Evolutionary conservation across 768 basidiomycete genomes (phyloP), one percentile per base, ranked within the genome.

Genomic region (Serendipita sp.): DNA sequence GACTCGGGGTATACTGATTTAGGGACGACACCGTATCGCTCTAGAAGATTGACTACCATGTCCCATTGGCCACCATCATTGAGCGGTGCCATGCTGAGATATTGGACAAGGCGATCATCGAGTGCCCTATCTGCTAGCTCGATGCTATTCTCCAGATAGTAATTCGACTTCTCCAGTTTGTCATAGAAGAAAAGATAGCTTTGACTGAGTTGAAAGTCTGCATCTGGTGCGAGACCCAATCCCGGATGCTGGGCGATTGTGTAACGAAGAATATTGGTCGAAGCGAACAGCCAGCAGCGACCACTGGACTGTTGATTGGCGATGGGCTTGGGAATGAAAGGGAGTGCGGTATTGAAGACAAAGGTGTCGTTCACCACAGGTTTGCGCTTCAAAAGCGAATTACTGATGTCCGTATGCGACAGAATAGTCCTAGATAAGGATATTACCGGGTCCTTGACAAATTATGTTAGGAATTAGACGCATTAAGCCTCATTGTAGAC

Each of bases 31-130:
- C 95, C 95, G 69, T 95, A 96, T 45, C 77, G 85, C 75, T 81
- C 80, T 42, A 86, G 72, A 20, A 86, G 69, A 70, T 84, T 85
- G 50, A 82, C 79, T 3, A 78, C 83, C 92, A 95, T 97, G 69
- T 97, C 94, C 86, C 88, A 94, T 71, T 95, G 93, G 5, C 93
- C 94, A 58, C 92, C 92, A 70, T 96, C 93, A 67, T 82, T 85
- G 70, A 95, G 84, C 45, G 90, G 88, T 64, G 86, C 86, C 4
- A 73, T 69, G 7, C 87, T 79, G 50, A 97, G 80, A 75, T 85
- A 84, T 60, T 76, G 80, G 61, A 96, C 76, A n/a, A 93, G 78
- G 5, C 94, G 82, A 69, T 89, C 84, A 61, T 95, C 89, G 60
- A 94, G 74, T 0, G 89, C 85, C 42, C 83, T 78, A 66, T 89